Percentiles rank a stretch among this genome's conserved stretches.
phyloP scores from a whole-genome alignment of 2,329 filamentous ascomycete species.

The Ascomycota sp. region DNA sequence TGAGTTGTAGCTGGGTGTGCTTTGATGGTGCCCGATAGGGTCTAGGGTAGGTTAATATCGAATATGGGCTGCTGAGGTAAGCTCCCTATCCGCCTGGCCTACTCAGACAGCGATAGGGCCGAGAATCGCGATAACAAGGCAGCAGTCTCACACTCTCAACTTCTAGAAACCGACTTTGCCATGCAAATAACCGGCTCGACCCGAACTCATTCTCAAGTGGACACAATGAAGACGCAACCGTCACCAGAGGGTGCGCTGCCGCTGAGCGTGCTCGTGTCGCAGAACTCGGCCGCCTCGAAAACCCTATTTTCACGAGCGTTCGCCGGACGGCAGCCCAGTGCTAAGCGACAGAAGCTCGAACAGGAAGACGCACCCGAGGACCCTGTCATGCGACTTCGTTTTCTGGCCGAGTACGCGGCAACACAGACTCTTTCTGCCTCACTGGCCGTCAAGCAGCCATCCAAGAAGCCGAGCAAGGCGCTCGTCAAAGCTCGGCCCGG shows the following conservation, averaged over 20 bases:
- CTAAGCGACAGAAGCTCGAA: constrained; percentile 16
- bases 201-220: constrained; percentile 1
- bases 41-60: too few species aligned
- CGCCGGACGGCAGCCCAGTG: constrained; percentile 6
- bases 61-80: too few species aligned
- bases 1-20: too few species aligned
- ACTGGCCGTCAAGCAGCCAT: constrained; percentile 59
- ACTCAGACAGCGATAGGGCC: too few species aligned
- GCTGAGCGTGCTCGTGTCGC: constrained; percentile 13
- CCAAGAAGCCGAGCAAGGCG: constrained; percentile 10
- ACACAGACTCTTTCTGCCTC: constrained; percentile 56
- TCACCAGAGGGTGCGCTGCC: constrained; percentile 11
- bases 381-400: constrained; percentile 21
- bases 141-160: too few species aligned
- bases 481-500: constrained; percentile 16
- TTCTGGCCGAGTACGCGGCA: constrained; percentile 53
- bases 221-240: constrained; percentile 14
- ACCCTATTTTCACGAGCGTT: constrained; percentile 11
- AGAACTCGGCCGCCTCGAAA: constrained; percentile 13
- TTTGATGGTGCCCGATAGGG: too few species aligned
- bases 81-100: too few species aligned
- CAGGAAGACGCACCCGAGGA: constrained; percentile 12
- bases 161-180: too few species aligned
- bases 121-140: too few species aligned
- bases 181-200: neutral